Conservation (phyloP, 2,329 filamentous ascomycete species). For the Penicillium sp. region DNA sequence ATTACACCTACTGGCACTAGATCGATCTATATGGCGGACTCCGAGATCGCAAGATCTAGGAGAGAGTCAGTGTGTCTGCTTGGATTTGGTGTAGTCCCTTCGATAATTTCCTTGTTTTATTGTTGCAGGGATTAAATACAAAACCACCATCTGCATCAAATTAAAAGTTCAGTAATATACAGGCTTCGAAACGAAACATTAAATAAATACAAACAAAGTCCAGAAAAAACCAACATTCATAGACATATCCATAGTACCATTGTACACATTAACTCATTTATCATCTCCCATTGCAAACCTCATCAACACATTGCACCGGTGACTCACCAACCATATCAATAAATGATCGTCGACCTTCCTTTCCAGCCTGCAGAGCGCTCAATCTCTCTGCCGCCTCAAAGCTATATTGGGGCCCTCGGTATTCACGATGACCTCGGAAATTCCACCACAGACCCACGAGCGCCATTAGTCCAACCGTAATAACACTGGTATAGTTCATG, state of each 20-base stretch:
- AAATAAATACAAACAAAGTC: not conserved
- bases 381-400: slow-evolving; percentile 55
- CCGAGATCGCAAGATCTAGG: too few relatives aligned
- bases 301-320: not conserved
- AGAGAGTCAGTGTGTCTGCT: too few relatives aligned
- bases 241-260: not conserved
- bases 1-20: too few relatives aligned
- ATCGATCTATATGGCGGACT: too few relatives aligned
- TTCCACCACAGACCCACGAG: slow-evolving; percentile 43
- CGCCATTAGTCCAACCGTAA: slow-evolving; percentile 40
- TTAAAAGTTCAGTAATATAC: not conserved
- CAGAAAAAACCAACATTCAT: too few relatives aligned
- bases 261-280: not conserved
- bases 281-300: slow-evolving; percentile 6
- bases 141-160: too few relatives aligned
- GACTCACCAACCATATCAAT: slow-evolving; percentile 14
- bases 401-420: slow-evolving; percentile 47
- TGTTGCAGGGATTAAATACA: too few relatives aligned
- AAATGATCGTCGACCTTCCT: slow-evolving; percentile 20
- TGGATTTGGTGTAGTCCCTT: too few relatives aligned
- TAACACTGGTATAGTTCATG: slow-evolving; percentile 59
- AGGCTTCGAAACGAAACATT: not conserved
- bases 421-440: slow-evolving; percentile 32
- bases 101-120: too few relatives aligned
- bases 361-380: slow-evolving; percentile 37